These are phyloP conservation scores for Eimeria necatrix DNA, from an alignment of 169 alveolate genomes.

Conservation along the genomic window DNA sequence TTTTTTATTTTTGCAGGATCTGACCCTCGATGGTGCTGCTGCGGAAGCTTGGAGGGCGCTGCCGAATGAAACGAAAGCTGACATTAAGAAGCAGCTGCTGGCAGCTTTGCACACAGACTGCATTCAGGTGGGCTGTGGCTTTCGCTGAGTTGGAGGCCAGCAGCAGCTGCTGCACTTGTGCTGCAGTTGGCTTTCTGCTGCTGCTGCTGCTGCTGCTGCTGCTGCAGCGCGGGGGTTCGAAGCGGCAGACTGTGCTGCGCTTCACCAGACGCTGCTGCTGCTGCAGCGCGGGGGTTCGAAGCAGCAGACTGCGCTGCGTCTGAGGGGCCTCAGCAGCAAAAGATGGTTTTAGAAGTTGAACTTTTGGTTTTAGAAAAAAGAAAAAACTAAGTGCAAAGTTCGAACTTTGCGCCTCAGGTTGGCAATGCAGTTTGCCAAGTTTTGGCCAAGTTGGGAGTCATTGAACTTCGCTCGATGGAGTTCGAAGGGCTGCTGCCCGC, in stretches of 20 bases:
- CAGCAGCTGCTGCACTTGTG: background rate
- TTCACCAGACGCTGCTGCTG: too few relatives aligned
- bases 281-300: too few relatives aligned
- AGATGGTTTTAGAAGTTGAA: background rate
- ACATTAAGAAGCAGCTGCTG: conserved; percentile 72
- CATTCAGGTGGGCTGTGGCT: conserved; percentile 56
- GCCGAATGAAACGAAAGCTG: conserved; percentile 45
- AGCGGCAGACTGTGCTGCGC: too few relatives aligned
- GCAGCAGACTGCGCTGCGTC: too few relatives aligned
- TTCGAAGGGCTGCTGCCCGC: conserved; percentile 85
- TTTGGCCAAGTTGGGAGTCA: conserved; percentile 85
- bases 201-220: background rate
- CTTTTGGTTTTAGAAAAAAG: background rate
- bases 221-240: too few relatives aligned
- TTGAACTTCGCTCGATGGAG: conserved; percentile 85
- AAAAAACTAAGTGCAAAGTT: background rate
- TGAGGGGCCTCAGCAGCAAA: background rate
- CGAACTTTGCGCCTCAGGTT: conserved; percentile 52
- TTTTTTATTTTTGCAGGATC: conserved; percentile 28
- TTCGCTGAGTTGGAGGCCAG: background rate
- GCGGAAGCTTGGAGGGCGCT: conserved; percentile 79
- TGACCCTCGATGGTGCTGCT: conserved; percentile 77
- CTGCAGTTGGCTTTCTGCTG: background rate
- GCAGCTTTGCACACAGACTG: conserved; percentile 78
- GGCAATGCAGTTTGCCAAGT: conserved; percentile 86